Evolutionary conservation across 352 stramenopile genomes (phyloP), one percentile per base, ranked within the genome.

Genomic region (Globisporangium paroecandrum): DNA sequence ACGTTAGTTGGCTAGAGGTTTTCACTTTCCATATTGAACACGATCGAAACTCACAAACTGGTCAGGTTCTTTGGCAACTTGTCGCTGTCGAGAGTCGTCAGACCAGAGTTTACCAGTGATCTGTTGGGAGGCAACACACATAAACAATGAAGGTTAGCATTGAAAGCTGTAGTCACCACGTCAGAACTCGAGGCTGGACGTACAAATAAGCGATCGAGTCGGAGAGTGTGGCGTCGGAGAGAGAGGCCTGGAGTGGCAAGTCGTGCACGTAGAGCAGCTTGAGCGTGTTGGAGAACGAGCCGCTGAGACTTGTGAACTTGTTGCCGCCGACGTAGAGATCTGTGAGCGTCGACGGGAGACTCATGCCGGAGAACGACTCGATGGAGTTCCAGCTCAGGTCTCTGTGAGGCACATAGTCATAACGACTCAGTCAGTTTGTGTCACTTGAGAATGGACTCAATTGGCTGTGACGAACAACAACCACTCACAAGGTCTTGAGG

Each of bases 221-320:
- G 0, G 82, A 78, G 36, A 93, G 82, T 6, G 53, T 76, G 3
- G 74, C 76, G 62, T 75, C 78, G 0, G 81, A 56, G 36, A 93
- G 49, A 29, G 77, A 77, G 22, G 69, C 51, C 18, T 56, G 22
- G 27, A 93, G 66, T 43, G 75, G 53, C 38, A 91, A 68, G 68
- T 93, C 79, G 76, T 91, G 83, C 20, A 89, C 77, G 68, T 90
- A 93, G 22, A 93, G 76, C 32, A 89, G 68, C 58, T 77, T 85
- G 24, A 91, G 73, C 6, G 72, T 70, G 56, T 76, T 78, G 36
- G 77, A 73, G 46, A 89, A 89, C 12, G 82, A 63, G 18, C 66
- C 75, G 5, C 69, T 56, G n/a, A 93, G 74, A n/a, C 81, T 89
- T 65, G 69, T 77, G 71, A 93, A 84, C 22, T 71, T 72, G 65